Evolutionary conservation across 2,329 filamentous ascomycete species (phyloP), one percentile per base, ranked within the genome.

Genomic region (Fusarium sp.): DNA sequence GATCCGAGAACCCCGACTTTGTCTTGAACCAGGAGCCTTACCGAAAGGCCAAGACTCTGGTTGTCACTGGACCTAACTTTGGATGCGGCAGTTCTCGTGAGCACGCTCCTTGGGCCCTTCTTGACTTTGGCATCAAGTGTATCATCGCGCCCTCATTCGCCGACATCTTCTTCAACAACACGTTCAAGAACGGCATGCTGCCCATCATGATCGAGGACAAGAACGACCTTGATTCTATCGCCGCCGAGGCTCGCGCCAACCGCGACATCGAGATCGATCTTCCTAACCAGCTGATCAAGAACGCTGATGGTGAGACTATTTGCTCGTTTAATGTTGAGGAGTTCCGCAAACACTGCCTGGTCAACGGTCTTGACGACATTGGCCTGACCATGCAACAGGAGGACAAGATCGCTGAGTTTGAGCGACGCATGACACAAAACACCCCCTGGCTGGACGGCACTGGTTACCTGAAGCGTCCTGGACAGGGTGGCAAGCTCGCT

Each of bases 151-250:
- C 93, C 2, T 94, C 91, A 2, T 88, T 87, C 65, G 83, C 80
- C 61, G 80, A 81, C 60, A 99, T 99, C 80, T 97, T 97, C 88
- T 96, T 95, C 88, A 97, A 97, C 88, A 99, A 99, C 85, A 96
- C 92, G n/a, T 98, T 97, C 88, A 98, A 99, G 87, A 99, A 99
- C 83, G 95, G 95, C 83, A 98, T 98, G 96, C 84, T 98, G 67
- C 94, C 95, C 46, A 88, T 98, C 63, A 81, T 85, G 60, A 91
- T 98, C 76, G 82, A 85, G 31, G 88, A 95, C 78, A 80, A 88
- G 69, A 83, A 81, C 2, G 84, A 87, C 31, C 82, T 97, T 6
- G 85, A 91, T 41, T 85, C 84, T 64, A 89, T 98, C 67, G 90
- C 91, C 36, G 87, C 84, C 25, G 92, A 96, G 79, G 94, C 94